Percentiles rank a stretch among this genome's conserved stretches.
phyloP scores from a whole-genome alignment of 1,284 basidiomycete genomes.

The Trametes sp. region DNA sequence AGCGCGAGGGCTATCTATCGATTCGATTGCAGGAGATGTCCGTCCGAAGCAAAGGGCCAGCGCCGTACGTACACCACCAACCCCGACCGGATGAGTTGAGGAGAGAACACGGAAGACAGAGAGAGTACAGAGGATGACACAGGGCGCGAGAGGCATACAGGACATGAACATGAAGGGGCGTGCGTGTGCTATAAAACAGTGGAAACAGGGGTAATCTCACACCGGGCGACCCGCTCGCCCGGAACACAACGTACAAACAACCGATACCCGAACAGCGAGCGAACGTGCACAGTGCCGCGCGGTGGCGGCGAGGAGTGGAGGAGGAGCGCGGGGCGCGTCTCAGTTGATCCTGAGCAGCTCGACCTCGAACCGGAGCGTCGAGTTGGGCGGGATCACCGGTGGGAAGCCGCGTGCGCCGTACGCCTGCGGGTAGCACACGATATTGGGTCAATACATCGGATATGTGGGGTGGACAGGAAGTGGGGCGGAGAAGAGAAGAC shows the following conservation, averaged over 20 bases:
- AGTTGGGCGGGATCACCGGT: slow-evolving; percentile 81
- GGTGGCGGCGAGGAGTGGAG: neutral
- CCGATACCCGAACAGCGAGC: slow-evolving; percentile 19
- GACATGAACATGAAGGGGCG: slow-evolving; percentile 17
- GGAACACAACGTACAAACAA: slow-evolving; percentile 29
- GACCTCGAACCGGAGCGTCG: slow-evolving; percentile 83
- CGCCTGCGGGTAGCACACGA: slow-evolving; percentile 50
- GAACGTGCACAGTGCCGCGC: slow-evolving; percentile 10
- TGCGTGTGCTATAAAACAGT: slow-evolving; percentile 37
- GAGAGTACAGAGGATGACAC: slow-evolving; percentile 8
- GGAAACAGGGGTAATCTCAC: slow-evolving; percentile 37
- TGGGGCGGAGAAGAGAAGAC: slow-evolving; percentile 13
- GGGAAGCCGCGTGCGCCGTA: slow-evolving; percentile 80
- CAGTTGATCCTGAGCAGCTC: slow-evolving; percentile 79
- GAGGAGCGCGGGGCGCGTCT: slow-evolving; percentile 25
- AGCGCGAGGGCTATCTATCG: slow-evolving; percentile 10
- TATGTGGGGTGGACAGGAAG: slow-evolving; percentile 7
- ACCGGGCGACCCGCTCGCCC: slow-evolving; percentile 29
- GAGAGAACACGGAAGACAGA: neutral
- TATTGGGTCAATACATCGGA: slow-evolving; percentile 16
- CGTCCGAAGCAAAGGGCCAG: slow-evolving; percentile 11
- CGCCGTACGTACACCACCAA: slow-evolving; percentile 7
- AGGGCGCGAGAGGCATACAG: slow-evolving; percentile 10
- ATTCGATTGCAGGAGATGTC: slow-evolving; percentile 13
- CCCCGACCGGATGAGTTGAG: slow-evolving; percentile 3